Evolutionary conservation across 257 asterid genomes (phyloP).

Genomic region (Catharanthus roseus): DNA sequence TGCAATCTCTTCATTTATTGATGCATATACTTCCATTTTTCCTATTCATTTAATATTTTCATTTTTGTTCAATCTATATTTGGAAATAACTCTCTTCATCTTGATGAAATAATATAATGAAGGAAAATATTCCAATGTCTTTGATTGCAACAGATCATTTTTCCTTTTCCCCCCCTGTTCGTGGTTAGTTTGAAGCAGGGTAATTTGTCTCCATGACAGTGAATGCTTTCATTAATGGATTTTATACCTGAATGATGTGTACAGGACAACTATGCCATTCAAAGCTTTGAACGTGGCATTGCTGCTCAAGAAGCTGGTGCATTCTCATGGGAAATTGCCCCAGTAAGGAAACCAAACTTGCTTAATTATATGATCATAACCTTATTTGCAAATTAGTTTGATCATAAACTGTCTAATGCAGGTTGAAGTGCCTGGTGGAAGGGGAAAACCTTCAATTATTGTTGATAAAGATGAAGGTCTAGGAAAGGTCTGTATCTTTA

Average conservation of each 20-base stretch:
- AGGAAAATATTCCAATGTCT: not conserved
- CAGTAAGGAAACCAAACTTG: constrained; percentile 44
- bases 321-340: constrained; percentile 90
- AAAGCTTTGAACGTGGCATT: constrained; percentile 95
- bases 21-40: not conserved
- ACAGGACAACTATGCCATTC: constrained; percentile 86
- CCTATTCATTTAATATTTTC: not conserved
- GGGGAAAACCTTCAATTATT: constrained; percentile 86
- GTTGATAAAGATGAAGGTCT: constrained; percentile 95
- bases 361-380: constrained; percentile 8
- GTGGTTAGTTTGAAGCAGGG: too few species aligned
- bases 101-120: not conserved
- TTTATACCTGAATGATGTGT: not conserved
- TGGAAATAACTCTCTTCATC: not conserved
- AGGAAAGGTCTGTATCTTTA: constrained; percentile 60
- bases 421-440: constrained; percentile 98
- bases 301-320: constrained; percentile 87
- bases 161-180: too few species aligned
- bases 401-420: constrained; percentile 32
- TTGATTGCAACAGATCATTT: not conserved
- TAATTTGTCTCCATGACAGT: too few species aligned
- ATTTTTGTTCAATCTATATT: not conserved
- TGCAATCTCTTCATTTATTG: not conserved
- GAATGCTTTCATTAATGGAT: too few species aligned
- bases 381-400: constrained; percentile 14